phyloP scores from a whole-genome alignment of 805 yeast genomes.

The Candida verbasci region DNA sequence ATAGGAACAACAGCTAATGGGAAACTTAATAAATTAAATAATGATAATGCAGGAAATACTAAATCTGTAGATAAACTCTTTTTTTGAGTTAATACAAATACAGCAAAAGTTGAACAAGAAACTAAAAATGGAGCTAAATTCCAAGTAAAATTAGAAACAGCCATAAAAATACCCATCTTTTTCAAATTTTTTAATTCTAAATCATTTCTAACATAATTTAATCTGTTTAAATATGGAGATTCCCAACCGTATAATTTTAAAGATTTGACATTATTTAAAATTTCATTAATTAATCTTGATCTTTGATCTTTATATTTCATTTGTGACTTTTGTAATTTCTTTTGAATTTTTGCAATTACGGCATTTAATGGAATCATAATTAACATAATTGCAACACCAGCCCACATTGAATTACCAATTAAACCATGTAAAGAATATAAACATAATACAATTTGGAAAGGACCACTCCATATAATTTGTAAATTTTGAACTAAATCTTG shows the following conservation, averaged over 20 bases:
- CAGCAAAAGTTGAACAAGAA: constrained; percentile 82
- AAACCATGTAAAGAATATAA: constrained; percentile 65
- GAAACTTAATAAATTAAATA: constrained; percentile 84
- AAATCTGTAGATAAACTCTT: constrained; percentile 80
- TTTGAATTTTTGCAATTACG: constrained; percentile 60
- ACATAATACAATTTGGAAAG: constrained; percentile 80
- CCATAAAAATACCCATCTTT: constrained; percentile 67
- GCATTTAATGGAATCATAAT: constrained; percentile 80
- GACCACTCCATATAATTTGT: constrained; percentile 87
- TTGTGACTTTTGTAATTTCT: constrained; percentile 71
- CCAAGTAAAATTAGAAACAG: constrained; percentile 73
- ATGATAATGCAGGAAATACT: constrained; percentile 85
- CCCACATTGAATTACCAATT: constrained; percentile 91
- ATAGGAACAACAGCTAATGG: constrained; percentile 91
- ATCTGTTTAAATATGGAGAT: constrained; percentile 67
- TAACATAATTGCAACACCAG: constrained; percentile 79
- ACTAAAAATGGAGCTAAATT: constrained; percentile 85
- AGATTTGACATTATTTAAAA: constrained; percentile 86
- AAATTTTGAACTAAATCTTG: constrained; percentile 79
- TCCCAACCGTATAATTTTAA: constrained; percentile 97
- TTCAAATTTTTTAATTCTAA: constrained; percentile 75
- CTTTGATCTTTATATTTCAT: constrained; percentile 91
- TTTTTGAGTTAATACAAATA: constrained; percentile 55
- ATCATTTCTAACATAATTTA: constrained; percentile 81
- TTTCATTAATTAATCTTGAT: constrained; percentile 83